Evolutionary conservation across 1,139 yeast species (phyloP).

Genomic region (Taphrina betulina): DNA sequence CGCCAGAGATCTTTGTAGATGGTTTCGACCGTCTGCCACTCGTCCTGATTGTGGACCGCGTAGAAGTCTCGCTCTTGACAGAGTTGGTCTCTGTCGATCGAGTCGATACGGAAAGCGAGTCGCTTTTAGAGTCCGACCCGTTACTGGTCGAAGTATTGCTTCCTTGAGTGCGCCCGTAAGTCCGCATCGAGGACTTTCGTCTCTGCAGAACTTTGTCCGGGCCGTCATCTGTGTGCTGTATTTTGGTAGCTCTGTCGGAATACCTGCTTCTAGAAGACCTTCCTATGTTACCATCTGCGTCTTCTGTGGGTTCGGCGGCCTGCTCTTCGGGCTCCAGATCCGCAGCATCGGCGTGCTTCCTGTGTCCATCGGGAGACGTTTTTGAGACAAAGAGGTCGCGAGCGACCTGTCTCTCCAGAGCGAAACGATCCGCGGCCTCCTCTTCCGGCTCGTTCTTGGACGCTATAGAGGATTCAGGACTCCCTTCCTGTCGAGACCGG

Average conservation of each 20-base stretch:
- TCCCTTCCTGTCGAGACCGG: neutral
- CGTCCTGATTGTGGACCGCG: neutral
- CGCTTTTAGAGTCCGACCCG: neutral
- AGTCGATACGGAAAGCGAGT: neutral
- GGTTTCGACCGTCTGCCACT: conserved; percentile 3
- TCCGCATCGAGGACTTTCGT: no score
- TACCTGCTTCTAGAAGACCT: neutral
- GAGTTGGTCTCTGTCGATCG: neutral
- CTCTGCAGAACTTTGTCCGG: no score
- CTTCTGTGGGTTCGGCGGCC: neutral
- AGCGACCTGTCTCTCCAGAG: neutral
- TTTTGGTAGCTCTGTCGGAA: neutral
- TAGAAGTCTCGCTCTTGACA: neutral
- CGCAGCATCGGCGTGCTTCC: neutral
- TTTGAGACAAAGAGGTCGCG: neutral
- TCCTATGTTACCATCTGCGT: neutral
- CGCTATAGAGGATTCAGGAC: neutral
- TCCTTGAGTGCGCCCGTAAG: no score
- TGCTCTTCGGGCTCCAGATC: neutral
- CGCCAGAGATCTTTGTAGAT: neutral
- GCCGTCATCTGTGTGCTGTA: neutral
- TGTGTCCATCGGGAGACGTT: neutral
- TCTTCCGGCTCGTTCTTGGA: neutral
- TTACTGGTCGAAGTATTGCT: neutral
- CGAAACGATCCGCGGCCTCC: neutral